Percentiles rank a stretch among this genome's conserved stretches.
Evolutionary conservation across 1,284 basidiomycete genomes (phyloP).

Genomic region (Ustilago sp.): DNA sequence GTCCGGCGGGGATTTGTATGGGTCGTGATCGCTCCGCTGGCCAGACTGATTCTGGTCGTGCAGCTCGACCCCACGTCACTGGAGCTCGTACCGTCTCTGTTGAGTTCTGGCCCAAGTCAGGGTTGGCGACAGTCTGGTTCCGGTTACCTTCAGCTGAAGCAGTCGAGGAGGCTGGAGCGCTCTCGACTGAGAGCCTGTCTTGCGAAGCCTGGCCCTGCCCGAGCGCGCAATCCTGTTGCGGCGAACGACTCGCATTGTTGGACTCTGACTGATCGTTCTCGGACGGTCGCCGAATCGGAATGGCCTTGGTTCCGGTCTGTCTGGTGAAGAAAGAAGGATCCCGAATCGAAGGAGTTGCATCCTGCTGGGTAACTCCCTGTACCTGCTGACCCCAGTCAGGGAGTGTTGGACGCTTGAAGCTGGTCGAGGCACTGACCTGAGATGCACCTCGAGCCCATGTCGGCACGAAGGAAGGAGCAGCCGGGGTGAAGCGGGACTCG

Average conservation of each 20-base stretch:
- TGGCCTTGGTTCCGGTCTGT: conserved; percentile 47
- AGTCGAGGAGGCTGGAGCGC: not conserved
- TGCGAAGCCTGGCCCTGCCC: not conserved
- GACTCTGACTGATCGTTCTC: conserved; percentile 16
- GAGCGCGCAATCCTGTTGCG: not conserved
- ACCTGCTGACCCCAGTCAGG: conserved; percentile 43
- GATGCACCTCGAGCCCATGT: conserved; percentile 37
- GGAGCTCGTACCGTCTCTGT: conserved; percentile 17
- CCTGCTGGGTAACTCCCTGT: not conserved
- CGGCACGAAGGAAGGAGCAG: conserved; percentile 58
- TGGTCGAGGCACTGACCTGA: conserved; percentile 14
- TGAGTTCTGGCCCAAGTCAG: conserved; percentile 16
- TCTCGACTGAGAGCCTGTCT: conserved; percentile 1
- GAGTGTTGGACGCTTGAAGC: conserved; percentile 46
- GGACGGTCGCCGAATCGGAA: conserved; percentile 52
- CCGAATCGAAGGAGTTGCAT: conserved; percentile 20
- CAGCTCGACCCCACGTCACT: not conserved
- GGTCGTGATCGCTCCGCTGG: conserved; percentile 17
- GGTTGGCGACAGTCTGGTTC: no score
- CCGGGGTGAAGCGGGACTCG: conserved; percentile 40
- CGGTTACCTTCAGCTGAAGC: not conserved
- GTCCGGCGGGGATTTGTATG: conserved; percentile 25
- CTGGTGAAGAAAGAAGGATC: conserved; percentile 35
- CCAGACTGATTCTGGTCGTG: conserved; percentile 10
- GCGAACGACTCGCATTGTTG: not conserved